Base-by-base conservation (phyloP, 2,329 filamentous ascomycete species). In the Amauroascus verrucosus region DNA sequence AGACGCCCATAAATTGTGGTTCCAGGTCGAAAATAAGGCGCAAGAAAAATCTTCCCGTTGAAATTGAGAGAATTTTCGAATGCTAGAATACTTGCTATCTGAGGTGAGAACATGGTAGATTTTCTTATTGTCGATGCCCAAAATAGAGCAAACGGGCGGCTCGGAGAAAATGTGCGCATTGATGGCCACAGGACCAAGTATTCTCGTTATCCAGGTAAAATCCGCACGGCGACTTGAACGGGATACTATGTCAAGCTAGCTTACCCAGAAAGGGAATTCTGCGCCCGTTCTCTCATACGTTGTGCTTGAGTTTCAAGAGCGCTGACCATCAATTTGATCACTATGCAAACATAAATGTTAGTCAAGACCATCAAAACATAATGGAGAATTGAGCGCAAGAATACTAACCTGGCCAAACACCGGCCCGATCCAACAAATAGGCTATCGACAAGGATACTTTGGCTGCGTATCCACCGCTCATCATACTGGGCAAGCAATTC, bases 341-440 rank as follows among this genome's bases (percentile, higher is more conserved):
- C 82, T 83, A 59, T 3, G 55, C 48, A 32, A 2, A 16, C n/a
- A n/a, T n/a, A n/a, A 33, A 43, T 55, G 54, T 68, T 61, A 70
- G 63, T 56, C 26, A 63, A 49, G 24, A 6, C 26, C 30, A 52
- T n/a, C 7, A 32, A 38, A 37, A 38, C 18, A 2, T n/a, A 13
- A 22, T 6, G 1, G 22, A 33, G 40, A 37, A 44, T 24, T 30
- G 9, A 41, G 47, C 13, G 11, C 22, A 14, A 11, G 7, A 22
- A n/a, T 18, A 73, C 82, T 76, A 73, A 90, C 86, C 84, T 67
- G 90, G 90, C 91, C 93, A 98, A 26, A 95, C 88, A 59, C 87
- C 85, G 58, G 88, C 86, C 70, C 88, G 88, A 60, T 90, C 86
- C 58, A 97, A 77, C 78, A 94, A 86, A 70, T 88, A 85, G 46